phyloP scores from a whole-genome alignment of 2,329 filamentous ascomycete species.

The Botryotinia narcissicola region DNA sequence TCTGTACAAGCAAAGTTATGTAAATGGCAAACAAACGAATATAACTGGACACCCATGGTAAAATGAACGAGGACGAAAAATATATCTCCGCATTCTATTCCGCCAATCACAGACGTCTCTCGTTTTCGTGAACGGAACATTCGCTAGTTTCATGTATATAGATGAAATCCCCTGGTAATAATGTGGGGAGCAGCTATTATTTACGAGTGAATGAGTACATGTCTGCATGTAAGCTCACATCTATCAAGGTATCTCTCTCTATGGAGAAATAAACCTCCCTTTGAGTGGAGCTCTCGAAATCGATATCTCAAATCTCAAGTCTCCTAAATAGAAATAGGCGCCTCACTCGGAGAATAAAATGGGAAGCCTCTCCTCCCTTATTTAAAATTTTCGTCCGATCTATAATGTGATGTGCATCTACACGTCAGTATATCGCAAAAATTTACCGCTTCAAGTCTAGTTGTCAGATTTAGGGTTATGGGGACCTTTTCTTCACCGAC shows the following conservation, averaged over 20 bases:
- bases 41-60: not conserved
- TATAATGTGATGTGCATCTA: not conserved
- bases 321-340: not conserved
- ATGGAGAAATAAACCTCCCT: not conserved
- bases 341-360: slow-evolving; percentile 10
- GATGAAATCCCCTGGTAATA: not conserved
- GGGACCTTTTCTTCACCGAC: not conserved
- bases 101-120: not conserved
- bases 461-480: not conserved
- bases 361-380: not conserved
- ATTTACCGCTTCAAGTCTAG: not conserved
- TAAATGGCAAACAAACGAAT: not conserved
- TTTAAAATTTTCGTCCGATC: not conserved
- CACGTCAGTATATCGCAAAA: not conserved
- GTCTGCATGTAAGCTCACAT: not conserved
- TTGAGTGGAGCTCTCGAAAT: not conserved
- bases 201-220: not conserved
- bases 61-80: not conserved
- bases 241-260: not conserved
- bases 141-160: not conserved
- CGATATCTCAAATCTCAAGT: not conserved
- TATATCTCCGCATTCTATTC: not conserved
- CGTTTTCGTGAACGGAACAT: not conserved
- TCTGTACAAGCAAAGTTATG: not conserved
- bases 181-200: not conserved